Evolutionary conservation across 1,139 yeast genomes (phyloP), one percentile per base, ranked within the genome.

Genomic region (Lodderomyces metapsilosis): DNA sequence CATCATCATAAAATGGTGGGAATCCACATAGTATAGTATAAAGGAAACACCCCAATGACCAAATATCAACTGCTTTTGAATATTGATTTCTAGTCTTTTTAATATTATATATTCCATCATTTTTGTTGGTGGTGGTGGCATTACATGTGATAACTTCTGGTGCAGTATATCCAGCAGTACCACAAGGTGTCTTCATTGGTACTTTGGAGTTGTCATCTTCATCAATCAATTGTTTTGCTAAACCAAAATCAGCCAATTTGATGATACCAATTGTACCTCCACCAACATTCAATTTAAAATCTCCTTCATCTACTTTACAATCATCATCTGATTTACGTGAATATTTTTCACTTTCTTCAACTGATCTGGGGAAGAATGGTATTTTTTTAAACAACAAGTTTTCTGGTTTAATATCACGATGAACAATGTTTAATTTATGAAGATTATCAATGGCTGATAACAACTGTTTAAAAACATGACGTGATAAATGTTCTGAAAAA

Each of bases 341-440:
- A 5, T 47, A 40, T 23, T 63, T 63, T 34, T 66, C 66, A 36
- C 67, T 62, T 40, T 70, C 72, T 3, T 79, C 74, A 2, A 48
- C 47, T 2, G 71, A 44, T 27, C 81, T 57, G 1, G 88, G 84
- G 12, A 72, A 59, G 41, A 50, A 53, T 2, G 71, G 71, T 25
- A 72, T 70, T 34, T 56, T 58, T 38, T 62, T 79, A 61, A 87
- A 92, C 39, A 92, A 70, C 42, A 92, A 68, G 61, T 92, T 92
- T 56, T 92, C 98, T 0, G 98, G 98, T 60, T 92, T 92, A 52
- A 92, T 84, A 62, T 92, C 98, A 43, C 98, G 75, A 61, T 92
- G 98, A 15, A 89, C 98, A 35, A 92, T 83, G 39, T 96, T 95
- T 43, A 79, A 81, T 48, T 80, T 81, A 64, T 92, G 98, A 53